phyloP scores from a whole-genome alignment of 169 alveolate genomes.

The Plasmodium yoelii region DNA sequence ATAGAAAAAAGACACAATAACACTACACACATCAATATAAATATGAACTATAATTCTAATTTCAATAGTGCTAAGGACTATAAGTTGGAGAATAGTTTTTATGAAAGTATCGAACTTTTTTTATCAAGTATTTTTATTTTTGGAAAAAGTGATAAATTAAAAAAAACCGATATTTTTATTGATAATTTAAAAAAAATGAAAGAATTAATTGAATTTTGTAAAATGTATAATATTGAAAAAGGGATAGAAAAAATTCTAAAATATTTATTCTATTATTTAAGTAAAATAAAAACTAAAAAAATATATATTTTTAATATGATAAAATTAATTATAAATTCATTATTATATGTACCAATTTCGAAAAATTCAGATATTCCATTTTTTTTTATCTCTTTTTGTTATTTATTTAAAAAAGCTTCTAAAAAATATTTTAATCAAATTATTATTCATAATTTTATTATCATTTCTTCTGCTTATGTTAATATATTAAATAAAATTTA shows the following conservation, averaged over 20 bases:
- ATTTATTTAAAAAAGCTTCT: slow-evolving; percentile 23
- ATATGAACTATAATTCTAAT: background rate
- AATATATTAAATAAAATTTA: slow-evolving; percentile 8
- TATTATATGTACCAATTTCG: slow-evolving; percentile 17
- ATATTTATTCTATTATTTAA: slow-evolving; percentile 46
- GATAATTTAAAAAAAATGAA: slow-evolving; percentile 33
- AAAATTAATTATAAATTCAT: slow-evolving; percentile 37
- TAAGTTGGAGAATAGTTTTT: slow-evolving; percentile 37
- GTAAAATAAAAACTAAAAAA: slow-evolving; percentile 48
- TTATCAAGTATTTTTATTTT: slow-evolving; percentile 43
- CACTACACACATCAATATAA: background rate
- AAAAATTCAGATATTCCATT: slow-evolving; percentile 30
- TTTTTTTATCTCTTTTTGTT: slow-evolving; percentile 73
- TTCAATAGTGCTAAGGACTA: slow-evolving; percentile 23
- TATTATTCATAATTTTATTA: slow-evolving; percentile 46
- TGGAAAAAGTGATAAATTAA: slow-evolving; percentile 38
- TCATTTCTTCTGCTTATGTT: slow-evolving; percentile 27
- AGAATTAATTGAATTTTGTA: slow-evolving; percentile 54
- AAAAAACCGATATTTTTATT: slow-evolving; percentile 14
- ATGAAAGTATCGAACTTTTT: slow-evolving; percentile 37
- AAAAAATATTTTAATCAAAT: slow-evolving; percentile 35
- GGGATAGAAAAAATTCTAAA: slow-evolving; percentile 60
- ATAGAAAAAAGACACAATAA: background rate
- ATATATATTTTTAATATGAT: slow-evolving; percentile 34
- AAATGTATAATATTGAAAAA: slow-evolving; percentile 34